phyloP scores from a whole-genome alignment of 345 rosid genomes.

The Hypericum androsaemum region DNA sequence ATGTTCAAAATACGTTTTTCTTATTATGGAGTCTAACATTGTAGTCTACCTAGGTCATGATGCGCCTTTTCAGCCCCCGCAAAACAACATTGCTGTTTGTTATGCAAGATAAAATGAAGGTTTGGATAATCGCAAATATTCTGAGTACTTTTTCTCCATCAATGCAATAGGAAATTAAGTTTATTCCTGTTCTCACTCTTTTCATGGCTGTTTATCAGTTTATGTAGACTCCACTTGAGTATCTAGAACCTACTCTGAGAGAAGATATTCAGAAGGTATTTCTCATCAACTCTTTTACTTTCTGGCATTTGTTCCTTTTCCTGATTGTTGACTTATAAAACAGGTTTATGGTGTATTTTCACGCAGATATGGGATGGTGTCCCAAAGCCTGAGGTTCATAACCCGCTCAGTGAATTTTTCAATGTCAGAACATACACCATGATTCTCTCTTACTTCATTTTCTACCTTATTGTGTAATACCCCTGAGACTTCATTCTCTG shows the following conservation, averaged over 20 bases:
- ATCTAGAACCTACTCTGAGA: no score
- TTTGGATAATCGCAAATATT: no score
- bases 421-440: no score
- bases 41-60: no score
- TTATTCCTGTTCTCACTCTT: background rate
- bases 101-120: constrained; percentile 29
- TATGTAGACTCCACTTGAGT: constrained; percentile 25
- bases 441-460: background rate
- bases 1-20: background rate
- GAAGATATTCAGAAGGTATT: no score
- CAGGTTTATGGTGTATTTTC: constrained; percentile 4
- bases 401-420: constrained; percentile 23
- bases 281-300: no score
- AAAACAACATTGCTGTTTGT: constrained; percentile 27
- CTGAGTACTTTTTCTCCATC: no score
- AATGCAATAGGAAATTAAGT: background rate
- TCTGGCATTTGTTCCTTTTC: no score
- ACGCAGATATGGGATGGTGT: constrained; percentile 29
- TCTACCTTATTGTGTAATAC: background rate
- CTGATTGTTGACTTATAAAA: background rate
- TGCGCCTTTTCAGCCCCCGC: no score
- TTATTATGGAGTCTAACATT: background rate
- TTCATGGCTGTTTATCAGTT: background rate
- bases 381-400: constrained; percentile 19
- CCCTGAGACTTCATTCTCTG: background rate